Conservation (phyloP, 371 early-diverging fungal genomes). For the Coelomomyces lativittatus region DNA sequence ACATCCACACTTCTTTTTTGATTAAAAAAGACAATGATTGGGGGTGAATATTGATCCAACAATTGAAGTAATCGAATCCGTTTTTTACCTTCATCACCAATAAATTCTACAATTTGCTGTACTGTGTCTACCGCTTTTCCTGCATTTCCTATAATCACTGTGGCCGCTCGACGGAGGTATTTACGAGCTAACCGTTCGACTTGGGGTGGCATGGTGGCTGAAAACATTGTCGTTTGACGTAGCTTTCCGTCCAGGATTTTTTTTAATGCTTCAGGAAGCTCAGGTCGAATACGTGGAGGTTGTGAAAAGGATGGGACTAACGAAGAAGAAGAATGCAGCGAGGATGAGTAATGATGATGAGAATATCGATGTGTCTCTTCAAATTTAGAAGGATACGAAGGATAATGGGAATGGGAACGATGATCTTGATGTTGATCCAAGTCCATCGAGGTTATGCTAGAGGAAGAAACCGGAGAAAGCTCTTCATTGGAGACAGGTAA, state of each 20-base stretch:
- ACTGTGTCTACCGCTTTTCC: slow-evolving; percentile 91
- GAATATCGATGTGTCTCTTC: too few species aligned
- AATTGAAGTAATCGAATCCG: slow-evolving; percentile 56
- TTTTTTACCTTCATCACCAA: slow-evolving; percentile 68
- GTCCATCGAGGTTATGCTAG: neutral
- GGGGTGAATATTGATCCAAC: slow-evolving; percentile 50
- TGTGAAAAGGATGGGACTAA: too few species aligned
- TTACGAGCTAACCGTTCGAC: slow-evolving; percentile 83
- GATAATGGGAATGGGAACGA: too few species aligned
- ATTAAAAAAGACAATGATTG: slow-evolving; percentile 94
- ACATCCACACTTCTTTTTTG: slow-evolving; percentile 71
- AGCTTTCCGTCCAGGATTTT: slow-evolving; percentile 15
- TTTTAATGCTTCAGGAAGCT: neutral
- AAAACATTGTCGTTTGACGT: slow-evolving; percentile 98
- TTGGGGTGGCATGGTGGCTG: slow-evolving; percentile 95
- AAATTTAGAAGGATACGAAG: too few species aligned
- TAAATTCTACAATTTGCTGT: slow-evolving; percentile 83
- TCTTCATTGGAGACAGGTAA: slow-evolving; percentile 69
- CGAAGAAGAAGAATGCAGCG: too few species aligned
- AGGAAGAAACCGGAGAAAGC: too few species aligned
- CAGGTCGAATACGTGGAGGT: too few species aligned
- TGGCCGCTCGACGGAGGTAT: slow-evolving; percentile 79
- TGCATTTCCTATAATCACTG: slow-evolving; percentile 89
- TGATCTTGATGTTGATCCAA: slow-evolving; percentile 2
- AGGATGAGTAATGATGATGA: too few species aligned